Evolutionary conservation across 78 protist species (phyloP).

Genomic region (Trichosphaerium sp.): DNA sequence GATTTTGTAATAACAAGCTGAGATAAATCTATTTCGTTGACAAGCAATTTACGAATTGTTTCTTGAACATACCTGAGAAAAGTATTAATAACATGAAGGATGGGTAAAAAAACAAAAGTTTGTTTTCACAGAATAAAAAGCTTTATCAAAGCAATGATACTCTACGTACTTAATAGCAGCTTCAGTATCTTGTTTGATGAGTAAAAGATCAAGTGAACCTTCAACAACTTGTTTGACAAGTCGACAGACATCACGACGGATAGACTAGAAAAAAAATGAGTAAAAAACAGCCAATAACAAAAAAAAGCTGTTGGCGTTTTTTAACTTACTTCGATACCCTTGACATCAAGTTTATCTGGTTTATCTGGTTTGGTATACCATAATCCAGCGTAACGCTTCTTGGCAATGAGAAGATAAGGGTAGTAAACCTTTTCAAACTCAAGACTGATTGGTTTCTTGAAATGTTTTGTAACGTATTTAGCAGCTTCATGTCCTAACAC

Average conservation of each 20-base stretch:
- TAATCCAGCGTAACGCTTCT: constrained; percentile 99
- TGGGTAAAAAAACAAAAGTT: background rate
- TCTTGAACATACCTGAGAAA: background rate
- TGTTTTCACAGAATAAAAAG: background rate
- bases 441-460: constrained; percentile 90
- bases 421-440: constrained; percentile 96
- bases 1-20: constrained; percentile 93
- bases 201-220: constrained; percentile 57
- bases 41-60: constrained; percentile 74
- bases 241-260: constrained; percentile 96
- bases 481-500: constrained; percentile 78
- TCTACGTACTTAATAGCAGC: constrained; percentile 47
- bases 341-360: constrained; percentile 94
- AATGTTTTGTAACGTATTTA: constrained; percentile 53
- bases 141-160: background rate
- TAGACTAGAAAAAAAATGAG: constrained; percentile 50
- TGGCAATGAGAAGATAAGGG: constrained; percentile 95
- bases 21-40: constrained; percentile 89
- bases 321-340: constrained; percentile 77
- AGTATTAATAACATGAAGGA: background rate
- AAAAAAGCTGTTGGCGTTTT: too few relatives aligned
- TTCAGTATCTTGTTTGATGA: constrained; percentile 71
- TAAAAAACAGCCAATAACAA: background rate
- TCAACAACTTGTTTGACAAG: constrained; percentile 75
- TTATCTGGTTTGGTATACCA: constrained; percentile 83